These are phyloP conservation scores for Ploettnerulaceae sp. DNA, from an alignment of 2,329 filamentous ascomycete genomes.

Conservation along the genomic window DNA sequence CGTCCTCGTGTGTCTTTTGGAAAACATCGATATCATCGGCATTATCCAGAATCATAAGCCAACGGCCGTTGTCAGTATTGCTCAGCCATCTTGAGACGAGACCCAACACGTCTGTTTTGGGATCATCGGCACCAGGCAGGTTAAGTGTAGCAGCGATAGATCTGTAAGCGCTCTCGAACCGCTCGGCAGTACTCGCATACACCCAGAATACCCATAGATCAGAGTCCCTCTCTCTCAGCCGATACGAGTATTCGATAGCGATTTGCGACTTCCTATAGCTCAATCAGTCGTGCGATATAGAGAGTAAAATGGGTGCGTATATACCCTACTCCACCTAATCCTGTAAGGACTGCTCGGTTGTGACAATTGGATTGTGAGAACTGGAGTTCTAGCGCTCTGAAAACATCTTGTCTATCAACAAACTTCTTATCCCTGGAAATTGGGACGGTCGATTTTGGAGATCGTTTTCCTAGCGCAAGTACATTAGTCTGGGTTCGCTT, in stretches of 20 bases:
- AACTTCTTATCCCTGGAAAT: not conserved
- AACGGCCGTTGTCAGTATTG: slow-evolving; percentile 15
- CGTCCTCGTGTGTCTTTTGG: slow-evolving; percentile 2
- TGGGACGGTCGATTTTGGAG: not conserved
- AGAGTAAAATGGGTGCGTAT: not conserved
- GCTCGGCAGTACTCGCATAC: slow-evolving; percentile 9
- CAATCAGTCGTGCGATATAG: slow-evolving; percentile 4
- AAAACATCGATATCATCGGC: slow-evolving; percentile 20
- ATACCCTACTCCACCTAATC: slow-evolving; percentile 1
- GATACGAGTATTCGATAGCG: slow-evolving; percentile 36
- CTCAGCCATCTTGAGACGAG: slow-evolving; percentile 21
- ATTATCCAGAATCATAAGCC: slow-evolving; percentile 27
- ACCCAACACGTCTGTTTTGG: slow-evolving; percentile 18
- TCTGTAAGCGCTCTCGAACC: slow-evolving; percentile 21
- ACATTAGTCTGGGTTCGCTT: too few relatives aligned
- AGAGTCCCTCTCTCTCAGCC: slow-evolving; percentile 21
- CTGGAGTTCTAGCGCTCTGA: not conserved
- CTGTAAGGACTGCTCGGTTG: not conserved
- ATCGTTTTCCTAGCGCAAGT: slow-evolving; percentile 1
- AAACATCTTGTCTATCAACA: slow-evolving; percentile 1
- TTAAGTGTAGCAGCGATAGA: slow-evolving; percentile 18
- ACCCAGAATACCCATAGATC: slow-evolving; percentile 37
- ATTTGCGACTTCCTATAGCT: slow-evolving; percentile 34
- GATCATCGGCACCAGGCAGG: slow-evolving; percentile 15
- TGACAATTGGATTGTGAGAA: not conserved